A percentile compares a stretch with the other conserved stretches of the same genome.
Evolutionary conservation across 148 eudicot genomes (phyloP).

Genomic region (Rhododendron simsii): DNA sequence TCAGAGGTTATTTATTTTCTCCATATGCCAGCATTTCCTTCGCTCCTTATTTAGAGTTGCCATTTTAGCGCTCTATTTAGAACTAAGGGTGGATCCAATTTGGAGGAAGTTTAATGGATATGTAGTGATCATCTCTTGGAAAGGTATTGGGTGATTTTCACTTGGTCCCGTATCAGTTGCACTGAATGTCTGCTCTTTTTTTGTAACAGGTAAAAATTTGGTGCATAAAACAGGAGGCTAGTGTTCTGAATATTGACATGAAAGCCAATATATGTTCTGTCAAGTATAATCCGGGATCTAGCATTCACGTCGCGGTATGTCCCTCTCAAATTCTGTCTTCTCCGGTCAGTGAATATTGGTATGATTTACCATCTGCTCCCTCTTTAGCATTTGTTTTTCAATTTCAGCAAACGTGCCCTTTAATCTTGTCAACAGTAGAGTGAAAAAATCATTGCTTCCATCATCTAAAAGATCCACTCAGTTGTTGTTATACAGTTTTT

Average conservation of each 20-base stretch:
- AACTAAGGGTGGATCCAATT: background rate
- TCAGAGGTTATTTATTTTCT: background rate
- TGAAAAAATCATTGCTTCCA: slow-evolving; percentile 75
- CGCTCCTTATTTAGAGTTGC: background rate
- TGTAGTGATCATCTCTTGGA: background rate
- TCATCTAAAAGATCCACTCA: background rate
- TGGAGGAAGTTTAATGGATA: background rate
- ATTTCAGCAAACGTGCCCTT: background rate
- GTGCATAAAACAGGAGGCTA: slow-evolving; percentile 73
- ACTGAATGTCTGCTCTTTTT: background rate
- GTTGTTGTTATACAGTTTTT: background rate
- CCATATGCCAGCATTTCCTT: background rate
- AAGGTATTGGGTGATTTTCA: background rate
- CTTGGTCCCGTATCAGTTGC: background rate
- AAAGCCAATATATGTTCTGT: slow-evolving; percentile 79
- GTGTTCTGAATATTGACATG: slow-evolving; percentile 71
- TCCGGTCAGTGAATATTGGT: background rate
- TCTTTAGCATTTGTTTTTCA: background rate
- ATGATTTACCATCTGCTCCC: slow-evolving; percentile 2
- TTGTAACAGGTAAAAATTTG: slow-evolving; percentile 62
- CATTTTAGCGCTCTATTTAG: background rate
- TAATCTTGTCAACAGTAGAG: background rate
- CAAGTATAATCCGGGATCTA: slow-evolving; percentile 79
- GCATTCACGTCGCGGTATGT: slow-evolving; percentile 65
- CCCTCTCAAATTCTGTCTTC: background rate